phyloP scores from a whole-genome alignment of 2,329 filamentous ascomycete species.

The Chrysoporthe deuterocubensis region DNA sequence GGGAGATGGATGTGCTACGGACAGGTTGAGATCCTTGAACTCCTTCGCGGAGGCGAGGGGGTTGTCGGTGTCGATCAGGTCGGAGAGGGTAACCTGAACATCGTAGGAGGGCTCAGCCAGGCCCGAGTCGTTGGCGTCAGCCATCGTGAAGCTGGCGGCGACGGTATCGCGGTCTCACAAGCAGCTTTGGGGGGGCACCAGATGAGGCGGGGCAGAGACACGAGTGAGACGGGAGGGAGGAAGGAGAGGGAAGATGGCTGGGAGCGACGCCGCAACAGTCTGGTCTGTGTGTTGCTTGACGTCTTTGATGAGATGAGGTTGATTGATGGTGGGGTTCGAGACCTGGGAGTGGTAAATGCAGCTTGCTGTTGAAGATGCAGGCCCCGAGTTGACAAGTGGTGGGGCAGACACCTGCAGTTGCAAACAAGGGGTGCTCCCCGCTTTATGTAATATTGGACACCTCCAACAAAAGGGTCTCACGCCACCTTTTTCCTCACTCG shows the following conservation, averaged over 20 bases:
- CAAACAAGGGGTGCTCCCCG: no score
- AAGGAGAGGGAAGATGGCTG: background rate
- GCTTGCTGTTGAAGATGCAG: background rate
- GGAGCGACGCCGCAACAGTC: background rate
- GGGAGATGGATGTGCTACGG: slow-evolving; percentile 41
- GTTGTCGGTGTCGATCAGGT: slow-evolving; percentile 86
- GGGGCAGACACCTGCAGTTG: no score
- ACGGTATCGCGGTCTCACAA: slow-evolving; percentile 13
- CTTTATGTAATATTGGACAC: no score
- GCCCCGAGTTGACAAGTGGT: background rate
- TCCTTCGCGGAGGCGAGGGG: slow-evolving; percentile 83
- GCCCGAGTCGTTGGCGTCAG: slow-evolving; percentile 49
- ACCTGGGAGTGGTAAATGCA: background rate
- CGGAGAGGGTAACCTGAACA: slow-evolving; percentile 90
- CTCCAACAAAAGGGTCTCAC: no score
- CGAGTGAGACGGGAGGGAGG: background rate
- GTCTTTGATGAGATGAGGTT: background rate
- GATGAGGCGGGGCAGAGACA: background rate
- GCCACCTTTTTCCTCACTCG: no score
- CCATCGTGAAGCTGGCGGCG: slow-evolving; percentile 14
- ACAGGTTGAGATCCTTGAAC: slow-evolving; percentile 88
- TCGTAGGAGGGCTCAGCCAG: slow-evolving; percentile 78
- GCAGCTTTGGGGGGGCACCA: slow-evolving; percentile 26
- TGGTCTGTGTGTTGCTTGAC: background rate
- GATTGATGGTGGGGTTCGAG: slow-evolving; percentile 12